Evolutionary conservation across 2,329 filamentous ascomycete genomes (phyloP).

Genomic region (Talaromyces sp.): DNA sequence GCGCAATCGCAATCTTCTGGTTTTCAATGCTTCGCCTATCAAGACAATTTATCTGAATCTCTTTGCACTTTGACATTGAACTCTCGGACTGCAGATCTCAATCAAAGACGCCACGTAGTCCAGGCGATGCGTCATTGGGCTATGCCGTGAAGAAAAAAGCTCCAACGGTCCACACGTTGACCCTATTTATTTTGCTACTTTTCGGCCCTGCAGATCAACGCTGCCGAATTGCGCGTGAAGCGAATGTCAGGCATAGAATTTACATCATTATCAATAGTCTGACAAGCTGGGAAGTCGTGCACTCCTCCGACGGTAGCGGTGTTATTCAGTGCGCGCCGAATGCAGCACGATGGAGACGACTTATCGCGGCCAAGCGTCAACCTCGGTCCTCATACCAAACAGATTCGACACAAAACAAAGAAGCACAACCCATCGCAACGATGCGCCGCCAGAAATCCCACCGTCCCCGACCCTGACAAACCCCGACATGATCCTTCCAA

Average conservation of each 20-base stretch:
- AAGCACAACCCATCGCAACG: constrained; percentile 9
- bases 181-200: not conserved
- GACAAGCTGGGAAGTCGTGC: not conserved
- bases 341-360: constrained; percentile 15
- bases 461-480: constrained; percentile 86
- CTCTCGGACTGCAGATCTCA: constrained; percentile 3
- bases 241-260: not conserved
- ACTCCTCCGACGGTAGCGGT: constrained; percentile 3
- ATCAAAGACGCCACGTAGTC: constrained; percentile 5
- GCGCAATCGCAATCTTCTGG: not conserved
- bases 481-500: constrained; percentile 89
- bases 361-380: constrained; percentile 11
- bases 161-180: constrained; percentile 7
- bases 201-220: not conserved
- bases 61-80: not conserved
- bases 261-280: not conserved
- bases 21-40: not conserved
- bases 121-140: constrained; percentile 5
- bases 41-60: not conserved
- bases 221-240: constrained; percentile 3
- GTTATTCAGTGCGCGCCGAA: constrained; percentile 4
- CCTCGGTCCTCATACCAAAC: constrained; percentile 16
- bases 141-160: constrained; percentile 9
- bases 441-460: constrained; percentile 38
- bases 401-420: constrained; percentile 22